phyloP scores from a whole-genome alignment of 2,329 filamentous ascomycete genomes.

The Cladophialophora immunda region DNA sequence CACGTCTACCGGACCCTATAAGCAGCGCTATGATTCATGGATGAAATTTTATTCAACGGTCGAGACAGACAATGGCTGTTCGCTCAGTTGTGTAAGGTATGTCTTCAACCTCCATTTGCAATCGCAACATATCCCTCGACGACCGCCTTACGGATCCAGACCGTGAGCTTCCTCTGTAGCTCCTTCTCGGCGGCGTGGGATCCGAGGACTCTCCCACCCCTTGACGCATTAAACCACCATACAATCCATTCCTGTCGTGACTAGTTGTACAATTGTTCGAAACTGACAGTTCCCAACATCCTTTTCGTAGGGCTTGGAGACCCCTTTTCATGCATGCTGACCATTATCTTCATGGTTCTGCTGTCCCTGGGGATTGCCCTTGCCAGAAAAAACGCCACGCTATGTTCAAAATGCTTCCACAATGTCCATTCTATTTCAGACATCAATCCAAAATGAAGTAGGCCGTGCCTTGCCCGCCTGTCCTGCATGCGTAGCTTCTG shows the following conservation, averaged over 20 bases:
- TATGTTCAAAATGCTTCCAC: slow-evolving; percentile 32
- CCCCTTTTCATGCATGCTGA: slow-evolving; percentile 25
- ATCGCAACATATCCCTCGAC: not conserved
- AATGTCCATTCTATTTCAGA: slow-evolving; percentile 29
- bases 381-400: slow-evolving; percentile 35
- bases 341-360: slow-evolving; percentile 24
- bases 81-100: slow-evolving; percentile 3
- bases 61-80: slow-evolving; percentile 1
- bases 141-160: not conserved
- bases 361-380: slow-evolving; percentile 7
- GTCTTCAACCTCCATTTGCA: not conserved
- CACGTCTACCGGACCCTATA: not conserved
- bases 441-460: slow-evolving; percentile 30
- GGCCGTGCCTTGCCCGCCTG: slow-evolving; percentile 12
- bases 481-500: slow-evolving; percentile 14
- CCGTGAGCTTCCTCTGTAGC: not conserved
- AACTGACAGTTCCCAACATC: slow-evolving; percentile 11
- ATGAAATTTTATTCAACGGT: slow-evolving; percentile 1
- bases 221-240: slow-evolving; percentile 10
- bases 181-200: not conserved
- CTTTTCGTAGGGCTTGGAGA: slow-evolving; percentile 3
- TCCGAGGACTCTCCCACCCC: not conserved
- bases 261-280: slow-evolving; percentile 31
- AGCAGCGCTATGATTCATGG: not conserved
- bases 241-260: slow-evolving; percentile 27